These are phyloP conservation scores for Metschnikowia peoriensis DNA, from an alignment of 805 yeast species.

Conservation along the genomic window DNA sequence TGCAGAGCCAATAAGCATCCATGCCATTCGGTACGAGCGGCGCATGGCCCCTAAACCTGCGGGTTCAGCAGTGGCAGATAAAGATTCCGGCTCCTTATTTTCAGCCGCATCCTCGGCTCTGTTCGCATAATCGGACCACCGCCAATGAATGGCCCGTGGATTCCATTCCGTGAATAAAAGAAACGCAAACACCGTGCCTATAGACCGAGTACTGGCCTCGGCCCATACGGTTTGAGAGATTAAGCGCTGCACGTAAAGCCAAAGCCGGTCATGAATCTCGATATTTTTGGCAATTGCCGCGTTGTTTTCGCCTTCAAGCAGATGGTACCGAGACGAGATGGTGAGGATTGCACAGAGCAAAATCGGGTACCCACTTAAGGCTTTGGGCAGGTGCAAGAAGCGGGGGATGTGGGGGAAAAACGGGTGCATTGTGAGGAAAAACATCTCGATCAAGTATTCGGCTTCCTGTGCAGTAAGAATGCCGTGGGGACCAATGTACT, in stretches of 20 bases:
- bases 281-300: slow-evolving; percentile 43
- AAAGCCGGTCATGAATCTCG: slow-evolving; percentile 71
- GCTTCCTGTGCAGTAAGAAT: slow-evolving; percentile 66
- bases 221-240: slow-evolving; percentile 92
- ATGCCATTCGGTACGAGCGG: slow-evolving; percentile 84
- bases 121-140: slow-evolving; percentile 83
- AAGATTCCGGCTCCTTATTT: slow-evolving; percentile 6
- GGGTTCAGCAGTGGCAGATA: slow-evolving; percentile 30
- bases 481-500: slow-evolving; percentile 57
- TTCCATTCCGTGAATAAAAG: slow-evolving; percentile 91
- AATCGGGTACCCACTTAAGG: slow-evolving; percentile 75
- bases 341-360: slow-evolving; percentile 78
- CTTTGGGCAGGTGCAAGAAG: slow-evolving; percentile 63
- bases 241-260: slow-evolving; percentile 80
- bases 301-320: slow-evolving; percentile 40
- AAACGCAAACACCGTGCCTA: slow-evolving; percentile 85
- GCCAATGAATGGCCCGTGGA: slow-evolving; percentile 89
- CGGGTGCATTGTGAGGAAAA: slow-evolving; percentile 80
- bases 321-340: slow-evolving; percentile 74
- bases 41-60: slow-evolving; percentile 85
- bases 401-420: slow-evolving; percentile 84
- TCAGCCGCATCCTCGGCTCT: slow-evolving; percentile 42
- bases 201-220: slow-evolving; percentile 81
- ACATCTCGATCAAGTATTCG: slow-evolving; percentile 51
- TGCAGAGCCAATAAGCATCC: slow-evolving; percentile 90